Evolutionary conservation across 108 stramenopile genomes (phyloP).

Genomic region (Cyclotella atomus): DNA sequence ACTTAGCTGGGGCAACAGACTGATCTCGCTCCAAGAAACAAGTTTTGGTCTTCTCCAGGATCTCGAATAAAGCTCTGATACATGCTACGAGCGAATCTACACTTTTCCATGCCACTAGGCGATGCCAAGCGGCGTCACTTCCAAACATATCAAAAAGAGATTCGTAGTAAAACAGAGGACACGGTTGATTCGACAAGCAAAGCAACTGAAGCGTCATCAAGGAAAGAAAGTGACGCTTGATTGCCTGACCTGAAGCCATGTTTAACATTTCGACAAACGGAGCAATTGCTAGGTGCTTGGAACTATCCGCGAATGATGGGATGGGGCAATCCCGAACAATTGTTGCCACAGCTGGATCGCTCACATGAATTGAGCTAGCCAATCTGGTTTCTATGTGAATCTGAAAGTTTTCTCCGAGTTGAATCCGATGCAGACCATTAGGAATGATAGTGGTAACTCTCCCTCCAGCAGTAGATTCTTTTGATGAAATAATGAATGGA

Average conservation of each 20-base stretch:
- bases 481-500: constrained; percentile 70
- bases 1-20: constrained; percentile 26
- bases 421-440: constrained; percentile 81
- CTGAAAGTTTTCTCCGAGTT: constrained; percentile 71
- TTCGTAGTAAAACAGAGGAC: constrained; percentile 44
- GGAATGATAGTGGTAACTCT: constrained; percentile 81
- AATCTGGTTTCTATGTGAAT: constrained; percentile 78
- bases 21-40: constrained; percentile 30
- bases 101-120: constrained; percentile 38
- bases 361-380: constrained; percentile 69
- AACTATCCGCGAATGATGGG: background rate
- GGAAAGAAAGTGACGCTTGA: constrained; percentile 38
- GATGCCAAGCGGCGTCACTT: constrained; percentile 35
- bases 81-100: constrained; percentile 23
- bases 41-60: constrained; percentile 44
- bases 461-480: constrained; percentile 56
- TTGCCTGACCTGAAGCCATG: constrained; percentile 36
- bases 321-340: constrained; percentile 71
- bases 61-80: constrained; percentile 45
- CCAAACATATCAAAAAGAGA: constrained; percentile 46
- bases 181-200: constrained; percentile 19
- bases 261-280: constrained; percentile 43
- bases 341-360: constrained; percentile 72
- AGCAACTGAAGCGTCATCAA: constrained; percentile 33
- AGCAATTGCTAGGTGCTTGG: constrained; percentile 11